These are phyloP conservation scores for Debaryomycetaceae sp. DNA, from an alignment of 1,139 yeast genomes.

Conservation along the genomic window DNA sequence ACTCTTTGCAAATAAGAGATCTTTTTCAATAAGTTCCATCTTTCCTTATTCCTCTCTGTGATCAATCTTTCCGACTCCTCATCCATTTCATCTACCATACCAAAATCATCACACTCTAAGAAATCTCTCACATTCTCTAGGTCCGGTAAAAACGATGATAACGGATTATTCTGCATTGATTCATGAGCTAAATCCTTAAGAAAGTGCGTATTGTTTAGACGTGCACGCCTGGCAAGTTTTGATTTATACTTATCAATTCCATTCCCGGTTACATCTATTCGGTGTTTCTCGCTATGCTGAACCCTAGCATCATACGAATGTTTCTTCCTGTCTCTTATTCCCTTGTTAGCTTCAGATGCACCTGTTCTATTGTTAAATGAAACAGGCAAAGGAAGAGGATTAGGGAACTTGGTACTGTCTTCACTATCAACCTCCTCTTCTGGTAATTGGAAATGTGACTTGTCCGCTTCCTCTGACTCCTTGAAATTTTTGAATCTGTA, in stretches of 20 bases:
- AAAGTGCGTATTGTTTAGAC: conserved; percentile 51
- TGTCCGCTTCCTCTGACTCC: conserved; percentile 14
- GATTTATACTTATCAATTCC: conserved; percentile 64
- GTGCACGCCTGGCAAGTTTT: conserved; percentile 44
- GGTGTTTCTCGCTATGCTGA: conserved; percentile 60
- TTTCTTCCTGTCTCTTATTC: conserved; percentile 79
- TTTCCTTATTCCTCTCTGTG: conserved; percentile 49
- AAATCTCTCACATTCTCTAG: conserved; percentile 54
- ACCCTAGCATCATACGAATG: conserved; percentile 80
- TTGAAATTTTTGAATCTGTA: conserved; percentile 46
- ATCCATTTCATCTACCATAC: conserved; percentile 33
- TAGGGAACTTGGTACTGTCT: conserved; percentile 18
- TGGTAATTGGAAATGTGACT: conserved; percentile 25
- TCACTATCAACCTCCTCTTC: conserved; percentile 23
- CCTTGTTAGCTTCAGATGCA: conserved; percentile 65
- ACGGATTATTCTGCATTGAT: conserved; percentile 38
- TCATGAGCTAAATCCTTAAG: conserved; percentile 53
- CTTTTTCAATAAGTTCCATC: conserved; percentile 69
- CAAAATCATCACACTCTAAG: conserved; percentile 43
- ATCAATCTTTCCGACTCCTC: conserved; percentile 40
- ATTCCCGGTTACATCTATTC: conserved; percentile 69
- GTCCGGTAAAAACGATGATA: conserved; percentile 50
- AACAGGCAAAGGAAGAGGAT: conserved; percentile 45
- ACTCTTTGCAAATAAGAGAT: conserved; percentile 65
- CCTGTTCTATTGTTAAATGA: conserved; percentile 90